A percentile compares a stretch with the other conserved stretches of the same genome.
phyloP scores from a whole-genome alignment of 805 yeast species.

The Pichia sporocuriosa region DNA sequence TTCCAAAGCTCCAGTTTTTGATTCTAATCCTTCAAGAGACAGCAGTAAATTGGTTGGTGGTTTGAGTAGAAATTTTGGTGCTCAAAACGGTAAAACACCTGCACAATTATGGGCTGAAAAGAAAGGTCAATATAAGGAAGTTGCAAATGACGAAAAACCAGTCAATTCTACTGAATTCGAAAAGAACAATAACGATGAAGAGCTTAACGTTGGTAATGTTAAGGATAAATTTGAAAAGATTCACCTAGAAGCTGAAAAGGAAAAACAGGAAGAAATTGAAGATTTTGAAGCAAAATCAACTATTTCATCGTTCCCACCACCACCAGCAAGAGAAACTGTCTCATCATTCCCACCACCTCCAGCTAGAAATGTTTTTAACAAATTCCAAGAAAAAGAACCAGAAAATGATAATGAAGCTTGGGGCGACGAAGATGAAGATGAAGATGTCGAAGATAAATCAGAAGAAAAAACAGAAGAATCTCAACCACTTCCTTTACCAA shows the following conservation, averaged over 20 bases:
- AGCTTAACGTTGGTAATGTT: constrained; percentile 28
- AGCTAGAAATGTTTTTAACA: constrained; percentile 14
- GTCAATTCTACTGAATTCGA: constrained; percentile 22
- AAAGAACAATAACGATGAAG: constrained; percentile 20
- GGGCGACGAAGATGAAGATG: constrained; percentile 17
- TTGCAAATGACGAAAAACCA: constrained; percentile 28
- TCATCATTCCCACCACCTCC: constrained; percentile 15
- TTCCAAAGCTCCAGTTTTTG: constrained; percentile 27
- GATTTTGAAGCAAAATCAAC: background rate
- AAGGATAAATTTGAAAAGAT: constrained; percentile 28
- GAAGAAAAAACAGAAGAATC: no score
- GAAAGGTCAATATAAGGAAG: constrained; percentile 57
- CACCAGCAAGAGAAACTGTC: background rate
- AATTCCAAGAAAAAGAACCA: constrained; percentile 20
- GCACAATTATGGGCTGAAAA: constrained; percentile 95
- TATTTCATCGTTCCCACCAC: constrained; percentile 15
- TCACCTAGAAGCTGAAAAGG: constrained; percentile 21
- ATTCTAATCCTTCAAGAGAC: constrained; percentile 28
- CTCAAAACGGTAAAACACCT: constrained; percentile 78
- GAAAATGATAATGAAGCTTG: constrained; percentile 13
- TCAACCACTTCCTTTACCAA: background rate
- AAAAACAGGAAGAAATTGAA: constrained; percentile 22
- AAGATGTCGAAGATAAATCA: constrained; percentile 21
- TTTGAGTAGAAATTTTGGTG: constrained; percentile 52
- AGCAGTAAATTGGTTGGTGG: constrained; percentile 50